These are phyloP conservation scores for Fusarium luffae DNA, from an alignment of 2,329 filamentous ascomycete species.

Conservation along the genomic window DNA sequence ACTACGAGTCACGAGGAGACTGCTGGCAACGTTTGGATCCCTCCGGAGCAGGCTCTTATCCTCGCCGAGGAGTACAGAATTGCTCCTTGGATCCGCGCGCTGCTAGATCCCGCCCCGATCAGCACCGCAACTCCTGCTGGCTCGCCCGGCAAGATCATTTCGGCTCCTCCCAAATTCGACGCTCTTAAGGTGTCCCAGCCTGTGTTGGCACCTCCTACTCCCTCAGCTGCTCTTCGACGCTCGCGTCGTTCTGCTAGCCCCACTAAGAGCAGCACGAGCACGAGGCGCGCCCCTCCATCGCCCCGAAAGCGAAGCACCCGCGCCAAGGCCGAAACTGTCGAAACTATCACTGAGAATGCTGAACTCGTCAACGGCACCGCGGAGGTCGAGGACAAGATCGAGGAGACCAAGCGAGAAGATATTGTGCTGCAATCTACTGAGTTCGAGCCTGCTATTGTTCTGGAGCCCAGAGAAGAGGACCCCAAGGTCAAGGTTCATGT, in stretches of 20 bases:
- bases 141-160: constrained; percentile 79
- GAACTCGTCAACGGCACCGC: constrained; percentile 46
- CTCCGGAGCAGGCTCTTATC: constrained; percentile 80
- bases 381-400: constrained; percentile 27
- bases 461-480: constrained; percentile 66
- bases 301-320: constrained; percentile 66
- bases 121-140: constrained; percentile 66
- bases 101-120: constrained; percentile 89
- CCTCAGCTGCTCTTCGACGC: constrained; percentile 59
- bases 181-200: constrained; percentile 57
- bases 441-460: constrained; percentile 60
- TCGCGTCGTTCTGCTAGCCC: constrained; percentile 69
- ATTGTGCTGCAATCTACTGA: constrained; percentile 60
- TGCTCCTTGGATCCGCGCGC: constrained; percentile 86
- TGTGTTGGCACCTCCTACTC: constrained; percentile 61
- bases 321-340: constrained; percentile 55
- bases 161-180: constrained; percentile 84
- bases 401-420: constrained; percentile 49
- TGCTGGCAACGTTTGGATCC: constrained; percentile 96
- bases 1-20: constrained; percentile 91
- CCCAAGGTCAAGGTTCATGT: constrained; percentile 75
- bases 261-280: constrained; percentile 54
- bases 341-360: constrained; percentile 44
- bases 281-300: constrained; percentile 61
- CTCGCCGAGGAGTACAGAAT: constrained; percentile 91